Percentiles rank a stretch among this genome's conserved stretches.
Evolutionary conservation across 2,329 filamentous ascomycete species (phyloP).

Genomic region (Boeremia lycopersici): DNA sequence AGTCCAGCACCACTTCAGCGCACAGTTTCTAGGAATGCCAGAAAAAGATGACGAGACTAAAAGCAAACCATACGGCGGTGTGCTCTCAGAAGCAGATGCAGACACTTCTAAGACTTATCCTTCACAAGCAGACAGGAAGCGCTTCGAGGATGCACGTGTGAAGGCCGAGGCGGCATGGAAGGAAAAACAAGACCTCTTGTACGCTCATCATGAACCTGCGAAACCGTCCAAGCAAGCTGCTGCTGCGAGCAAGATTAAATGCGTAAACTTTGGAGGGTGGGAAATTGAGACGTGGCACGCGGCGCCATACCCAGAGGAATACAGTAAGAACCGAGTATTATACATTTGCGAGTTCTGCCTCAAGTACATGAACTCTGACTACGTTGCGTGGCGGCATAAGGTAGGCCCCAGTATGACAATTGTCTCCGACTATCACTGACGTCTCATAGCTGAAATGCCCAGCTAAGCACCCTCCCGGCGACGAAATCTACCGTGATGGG

Average conservation of each 20-base stretch:
- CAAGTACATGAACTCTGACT: slow-evolving; percentile 99
- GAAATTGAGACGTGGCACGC: slow-evolving; percentile 99
- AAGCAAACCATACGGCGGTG: slow-evolving; percentile 93
- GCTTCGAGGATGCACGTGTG: slow-evolving; percentile 87
- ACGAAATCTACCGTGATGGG: slow-evolving; percentile 93
- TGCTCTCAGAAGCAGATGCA: slow-evolving; percentile 84
- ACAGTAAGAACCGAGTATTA: slow-evolving; percentile 93
- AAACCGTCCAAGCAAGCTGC: slow-evolving; percentile 69
- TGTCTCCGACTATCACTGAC: slow-evolving; percentile 25
- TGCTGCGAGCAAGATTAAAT: slow-evolving; percentile 95
- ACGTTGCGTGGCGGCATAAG: slow-evolving; percentile 97
- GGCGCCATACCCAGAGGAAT: slow-evolving; percentile 96
- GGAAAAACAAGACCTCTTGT: slow-evolving; percentile 67
- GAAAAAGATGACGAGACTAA: slow-evolving; percentile 92
- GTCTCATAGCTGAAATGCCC: slow-evolving; percentile 73
- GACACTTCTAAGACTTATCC: slow-evolving; percentile 91
- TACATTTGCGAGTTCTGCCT: slow-evolving; percentile 99
- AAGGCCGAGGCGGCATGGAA: slow-evolving; percentile 94
- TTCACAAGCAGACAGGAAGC: slow-evolving; percentile 76
- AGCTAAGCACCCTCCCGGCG: slow-evolving; percentile 93
- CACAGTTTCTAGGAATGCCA: slow-evolving; percentile 85
- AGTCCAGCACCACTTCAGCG: slow-evolving; percentile 69
- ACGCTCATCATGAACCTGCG: slow-evolving; percentile 66
- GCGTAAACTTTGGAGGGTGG: slow-evolving; percentile 95
- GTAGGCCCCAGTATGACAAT: slow-evolving; percentile 26